Conservation (phyloP, 371 early-diverging fungal species). For the Zychaea mexicana region DNA sequence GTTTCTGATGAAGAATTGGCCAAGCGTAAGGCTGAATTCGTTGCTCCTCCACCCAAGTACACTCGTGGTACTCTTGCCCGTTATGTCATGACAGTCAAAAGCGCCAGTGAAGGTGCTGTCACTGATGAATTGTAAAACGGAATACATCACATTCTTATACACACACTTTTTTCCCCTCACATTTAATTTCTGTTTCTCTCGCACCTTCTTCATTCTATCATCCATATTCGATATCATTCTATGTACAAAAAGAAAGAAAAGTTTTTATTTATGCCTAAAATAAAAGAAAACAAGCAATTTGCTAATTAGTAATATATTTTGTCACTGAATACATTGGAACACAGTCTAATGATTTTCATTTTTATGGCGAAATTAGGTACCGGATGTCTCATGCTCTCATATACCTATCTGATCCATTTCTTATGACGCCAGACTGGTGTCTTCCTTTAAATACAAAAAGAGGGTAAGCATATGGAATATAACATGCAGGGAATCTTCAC, state of each 20-base stretch:
- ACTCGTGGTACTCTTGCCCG: conserved; percentile 88
- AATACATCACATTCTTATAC: not conserved
- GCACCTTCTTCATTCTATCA: not conserved
- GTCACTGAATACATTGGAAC: too few species aligned
- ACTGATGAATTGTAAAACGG: conserved; percentile 70
- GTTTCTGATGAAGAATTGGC: conserved; percentile 80
- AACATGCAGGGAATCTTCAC: too few species aligned
- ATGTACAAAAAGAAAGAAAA: not conserved
- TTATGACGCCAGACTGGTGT: too few species aligned
- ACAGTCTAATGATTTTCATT: too few species aligned
- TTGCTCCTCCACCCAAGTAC: conserved; percentile 82
- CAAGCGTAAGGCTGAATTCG: conserved; percentile 69
- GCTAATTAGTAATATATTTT: not conserved
- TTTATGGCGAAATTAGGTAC: too few species aligned
- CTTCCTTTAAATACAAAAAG: too few species aligned
- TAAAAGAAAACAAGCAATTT: not conserved
- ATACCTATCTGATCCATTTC: too few species aligned
- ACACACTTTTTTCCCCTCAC: not conserved
- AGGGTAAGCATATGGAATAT: too few species aligned
- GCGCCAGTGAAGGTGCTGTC: conserved; percentile 84
- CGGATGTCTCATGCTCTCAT: too few species aligned
- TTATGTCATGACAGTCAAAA: conserved; percentile 86
- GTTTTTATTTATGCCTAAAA: not conserved
- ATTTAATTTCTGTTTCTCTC: too few species aligned
- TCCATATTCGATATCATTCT: not conserved